phyloP scores from a whole-genome alignment of 805 yeast genomes.

The Candida takata region DNA sequence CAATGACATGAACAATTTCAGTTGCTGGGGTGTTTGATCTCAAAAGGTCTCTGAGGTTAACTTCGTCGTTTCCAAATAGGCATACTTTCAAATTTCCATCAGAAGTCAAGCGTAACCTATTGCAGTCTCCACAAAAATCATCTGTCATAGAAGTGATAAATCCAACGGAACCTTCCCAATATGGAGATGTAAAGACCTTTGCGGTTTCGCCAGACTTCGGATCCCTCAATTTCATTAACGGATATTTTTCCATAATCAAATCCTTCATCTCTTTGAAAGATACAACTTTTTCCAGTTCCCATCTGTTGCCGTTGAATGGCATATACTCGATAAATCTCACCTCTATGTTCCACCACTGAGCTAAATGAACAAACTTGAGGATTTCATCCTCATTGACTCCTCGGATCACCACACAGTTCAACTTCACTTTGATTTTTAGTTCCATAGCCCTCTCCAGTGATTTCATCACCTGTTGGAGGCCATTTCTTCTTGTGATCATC shows the following conservation, averaged over 20 bases:
- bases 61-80: slow-evolving; percentile 45
- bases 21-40: slow-evolving; percentile 30
- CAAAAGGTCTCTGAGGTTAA: slow-evolving; percentile 38
- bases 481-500: slow-evolving; percentile 44
- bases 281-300: slow-evolving; percentile 40
- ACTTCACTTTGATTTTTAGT: slow-evolving; percentile 37
- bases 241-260: slow-evolving; percentile 27
- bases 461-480: slow-evolving; percentile 37
- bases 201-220: slow-evolving; percentile 42
- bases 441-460: slow-evolving; percentile 38
- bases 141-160: slow-evolving; percentile 52
- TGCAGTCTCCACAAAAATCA: slow-evolving; percentile 45
- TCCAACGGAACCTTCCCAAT: slow-evolving; percentile 39
- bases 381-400: slow-evolving; percentile 47
- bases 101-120: slow-evolving; percentile 42
- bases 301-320: slow-evolving; percentile 53
- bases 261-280: slow-evolving; percentile 37
- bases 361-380: slow-evolving; percentile 37
- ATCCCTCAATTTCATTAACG: slow-evolving; percentile 18
- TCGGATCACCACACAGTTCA: slow-evolving; percentile 45
- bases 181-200: slow-evolving; percentile 36
- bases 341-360: slow-evolving; percentile 34
- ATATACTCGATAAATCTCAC: slow-evolving; percentile 50
- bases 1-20: slow-evolving; percentile 34
- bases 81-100: slow-evolving; percentile 53